Conservation (phyloP, 2,329 filamentous ascomycete genomes). For the Tolypocladium cylindrosporum region DNA sequence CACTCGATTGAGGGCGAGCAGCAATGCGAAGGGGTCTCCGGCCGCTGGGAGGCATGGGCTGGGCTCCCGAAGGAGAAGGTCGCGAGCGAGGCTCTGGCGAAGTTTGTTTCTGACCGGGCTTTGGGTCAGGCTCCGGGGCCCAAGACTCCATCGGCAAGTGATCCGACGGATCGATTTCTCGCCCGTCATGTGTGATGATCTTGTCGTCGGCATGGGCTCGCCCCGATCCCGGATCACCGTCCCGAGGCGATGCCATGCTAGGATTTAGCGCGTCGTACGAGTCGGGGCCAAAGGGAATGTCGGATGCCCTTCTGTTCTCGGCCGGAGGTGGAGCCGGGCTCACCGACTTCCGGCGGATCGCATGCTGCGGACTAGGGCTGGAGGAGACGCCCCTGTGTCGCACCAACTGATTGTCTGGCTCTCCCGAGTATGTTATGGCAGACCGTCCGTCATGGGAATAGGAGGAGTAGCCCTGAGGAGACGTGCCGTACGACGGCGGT, state of each 20-base stretch:
- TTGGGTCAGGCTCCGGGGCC: constrained; percentile 64
- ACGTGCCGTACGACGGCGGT: constrained; percentile 13
- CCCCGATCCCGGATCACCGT: constrained; percentile 14
- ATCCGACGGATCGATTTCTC: constrained; percentile 71
- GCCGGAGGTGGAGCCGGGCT: constrained; percentile 53
- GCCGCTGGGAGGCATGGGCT: constrained; percentile 39
- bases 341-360: constrained; percentile 61
- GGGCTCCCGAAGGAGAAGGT: constrained; percentile 40
- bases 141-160: constrained; percentile 68
- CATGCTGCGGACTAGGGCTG: constrained; percentile 36
- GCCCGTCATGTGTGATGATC: constrained; percentile 66
- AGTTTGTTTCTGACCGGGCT: constrained; percentile 15
- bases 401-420: constrained; percentile 14
- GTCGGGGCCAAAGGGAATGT: constrained; percentile 64
- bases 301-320: constrained; percentile 43
- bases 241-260: constrained; percentile 27
- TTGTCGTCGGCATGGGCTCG: constrained; percentile 51
- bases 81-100: constrained; percentile 26
- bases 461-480: constrained; percentile 23
- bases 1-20: constrained; percentile 39
- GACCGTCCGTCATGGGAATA: constrained; percentile 33
- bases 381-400: constrained; percentile 25
- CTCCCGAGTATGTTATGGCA: constrained; percentile 27
- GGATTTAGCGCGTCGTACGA: constrained; percentile 68
- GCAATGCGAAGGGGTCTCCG: constrained; percentile 42